Conservation (phyloP, 2,329 filamentous ascomycete genomes). For the Fusarium udum region DNA sequence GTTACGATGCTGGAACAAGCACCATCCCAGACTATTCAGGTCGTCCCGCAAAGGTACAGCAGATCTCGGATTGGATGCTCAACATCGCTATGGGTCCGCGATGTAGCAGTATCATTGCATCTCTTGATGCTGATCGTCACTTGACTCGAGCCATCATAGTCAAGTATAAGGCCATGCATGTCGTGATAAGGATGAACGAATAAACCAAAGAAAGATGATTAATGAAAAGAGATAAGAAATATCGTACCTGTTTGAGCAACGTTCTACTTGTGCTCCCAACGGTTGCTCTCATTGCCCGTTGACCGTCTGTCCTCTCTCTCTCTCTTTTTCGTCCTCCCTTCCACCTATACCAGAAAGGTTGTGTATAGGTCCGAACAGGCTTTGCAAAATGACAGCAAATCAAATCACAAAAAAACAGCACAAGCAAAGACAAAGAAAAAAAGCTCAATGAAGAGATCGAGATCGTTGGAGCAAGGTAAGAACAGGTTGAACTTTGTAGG, state of each 20-base stretch:
- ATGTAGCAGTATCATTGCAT: conserved; percentile 5
- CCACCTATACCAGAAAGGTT: neutral
- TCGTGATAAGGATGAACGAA: neutral
- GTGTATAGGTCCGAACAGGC: conserved; percentile 6
- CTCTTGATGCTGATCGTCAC: neutral
- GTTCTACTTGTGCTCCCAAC: conserved; percentile 23
- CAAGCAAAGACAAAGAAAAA: conserved; percentile 17
- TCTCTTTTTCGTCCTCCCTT: neutral
- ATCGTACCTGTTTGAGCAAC: conserved; percentile 29
- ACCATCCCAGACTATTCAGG: conserved; percentile 1
- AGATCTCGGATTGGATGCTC: conserved; percentile 17
- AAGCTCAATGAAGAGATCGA: neutral
- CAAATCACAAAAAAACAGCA: neutral
- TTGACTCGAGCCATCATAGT: neutral
- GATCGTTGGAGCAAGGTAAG: conserved; percentile 6
- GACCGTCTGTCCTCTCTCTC: neutral
- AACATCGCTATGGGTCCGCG: neutral
- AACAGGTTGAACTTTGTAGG: conserved; percentile 1
- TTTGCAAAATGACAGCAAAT: conserved; percentile 5
- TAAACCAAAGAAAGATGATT: neutral
- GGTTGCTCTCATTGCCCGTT: conserved; percentile 19
- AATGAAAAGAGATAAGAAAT: neutral
- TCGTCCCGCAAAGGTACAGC: conserved; percentile 11
- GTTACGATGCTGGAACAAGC: conserved; percentile 8
- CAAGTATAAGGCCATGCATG: neutral